Evolutionary conservation across 2,329 filamentous ascomycete genomes (phyloP), one percentile per base, ranked within the genome.

Genomic region (Aspergillus awamori): DNA sequence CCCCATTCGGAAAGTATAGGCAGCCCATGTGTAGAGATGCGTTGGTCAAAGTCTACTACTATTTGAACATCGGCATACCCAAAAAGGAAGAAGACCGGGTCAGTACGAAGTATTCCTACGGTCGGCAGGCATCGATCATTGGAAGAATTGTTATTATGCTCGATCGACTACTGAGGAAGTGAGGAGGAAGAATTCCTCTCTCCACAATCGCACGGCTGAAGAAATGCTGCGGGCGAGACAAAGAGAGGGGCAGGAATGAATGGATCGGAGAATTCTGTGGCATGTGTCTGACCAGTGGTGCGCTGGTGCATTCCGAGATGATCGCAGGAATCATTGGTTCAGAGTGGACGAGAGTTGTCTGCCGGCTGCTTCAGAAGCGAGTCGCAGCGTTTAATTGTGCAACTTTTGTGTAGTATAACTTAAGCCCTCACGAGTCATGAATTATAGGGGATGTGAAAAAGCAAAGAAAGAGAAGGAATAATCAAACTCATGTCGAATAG

Each of bases 211-310:
- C 17, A 45, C 41, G 17, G 7, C 22, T 30, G 47, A 33, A 51
- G 47, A 49, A 49, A 28, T 22, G 39, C 38, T 41, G 38, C 38
- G 22, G 53, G 53, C 43, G 53, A 56, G 17, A 56, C 41, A 39
- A 56, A 56, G 53, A 33, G 53, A 56, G 53, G 36, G 51, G 47
- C 7, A 53, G 24, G 38, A 45, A 41, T 55, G 53, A 43, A 56
- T 22, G 53, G 26, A 56, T 56, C 39, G 53, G 36, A 39, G 52
- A 47, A 24, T 45, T 56, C 53, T 28, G 53, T 28, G 43, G 39
- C 26, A 45, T 56, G 41, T 45, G 41, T 43, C 53, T 56, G 39
- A 33, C 39, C n/a, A 36, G 39, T 45, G 6, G 33, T 28, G 24
- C 30, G 39, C 53, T 33, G 53, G 53, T 47, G 39, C 39, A 56